phyloP scores from a whole-genome alignment of 805 yeast genomes.

The Candida germanica region DNA sequence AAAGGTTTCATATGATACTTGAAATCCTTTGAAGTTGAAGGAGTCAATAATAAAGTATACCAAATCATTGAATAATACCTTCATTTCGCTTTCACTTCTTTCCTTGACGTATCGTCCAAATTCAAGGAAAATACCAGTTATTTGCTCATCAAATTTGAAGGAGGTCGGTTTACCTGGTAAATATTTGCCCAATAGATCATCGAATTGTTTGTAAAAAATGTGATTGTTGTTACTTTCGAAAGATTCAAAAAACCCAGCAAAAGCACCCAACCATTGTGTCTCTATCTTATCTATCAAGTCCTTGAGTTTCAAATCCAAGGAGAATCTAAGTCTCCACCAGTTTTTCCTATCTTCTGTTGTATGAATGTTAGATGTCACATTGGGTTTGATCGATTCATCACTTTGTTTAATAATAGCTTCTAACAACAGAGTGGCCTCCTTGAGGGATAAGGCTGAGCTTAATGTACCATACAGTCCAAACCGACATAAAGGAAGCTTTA shows the following conservation, averaged over 20 bases:
- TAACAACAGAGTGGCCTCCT: conserved; percentile 33
- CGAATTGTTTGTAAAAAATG: not conserved
- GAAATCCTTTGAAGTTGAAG: conserved; percentile 59
- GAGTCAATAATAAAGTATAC: conserved; percentile 60
- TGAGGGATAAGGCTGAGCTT: conserved; percentile 38
- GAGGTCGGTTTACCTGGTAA: not conserved
- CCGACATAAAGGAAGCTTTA: conserved; percentile 61
- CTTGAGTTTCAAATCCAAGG: conserved; percentile 55
- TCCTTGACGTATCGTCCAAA: not conserved
- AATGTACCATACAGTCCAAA: conserved; percentile 32
- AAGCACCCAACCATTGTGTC: conserved; percentile 73
- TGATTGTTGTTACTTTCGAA: not conserved
- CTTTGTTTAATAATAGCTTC: conserved; percentile 55
- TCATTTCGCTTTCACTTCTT: not conserved
- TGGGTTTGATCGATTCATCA: conserved; percentile 54
- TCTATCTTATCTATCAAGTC: conserved; percentile 59
- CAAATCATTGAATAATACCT: conserved; percentile 47
- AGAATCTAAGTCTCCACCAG: conserved; percentile 79
- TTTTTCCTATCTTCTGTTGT: conserved; percentile 57
- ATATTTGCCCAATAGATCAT: not conserved
- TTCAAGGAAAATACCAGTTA: not conserved
- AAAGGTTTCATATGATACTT: conserved; percentile 62
- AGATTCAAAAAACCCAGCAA: conserved; percentile 54
- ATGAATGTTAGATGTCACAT: conserved; percentile 48
- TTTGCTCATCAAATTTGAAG: not conserved